Conservation (phyloP, 2,329 filamentous ascomycete genomes). For the Zopfia rhizophila region DNA sequence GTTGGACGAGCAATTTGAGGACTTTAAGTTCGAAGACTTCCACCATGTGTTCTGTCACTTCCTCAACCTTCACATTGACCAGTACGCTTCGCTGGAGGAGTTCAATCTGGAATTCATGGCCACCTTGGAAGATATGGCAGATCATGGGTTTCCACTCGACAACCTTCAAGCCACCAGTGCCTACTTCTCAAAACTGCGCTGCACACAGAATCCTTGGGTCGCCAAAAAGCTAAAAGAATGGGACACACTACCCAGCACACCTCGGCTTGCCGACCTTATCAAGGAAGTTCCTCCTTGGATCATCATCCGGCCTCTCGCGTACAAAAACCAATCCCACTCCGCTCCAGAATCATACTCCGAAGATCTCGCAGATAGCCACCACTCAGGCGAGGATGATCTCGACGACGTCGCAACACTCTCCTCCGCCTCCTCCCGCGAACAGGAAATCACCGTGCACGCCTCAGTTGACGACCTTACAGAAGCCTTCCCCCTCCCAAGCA, state of each 20-base stretch:
- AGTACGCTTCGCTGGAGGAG: constrained; percentile 41
- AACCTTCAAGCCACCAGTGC: constrained; percentile 50
- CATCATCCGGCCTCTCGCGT: constrained; percentile 38
- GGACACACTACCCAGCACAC: constrained; percentile 32
- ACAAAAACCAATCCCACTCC: constrained; percentile 23
- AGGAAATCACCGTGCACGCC: constrained; percentile 43
- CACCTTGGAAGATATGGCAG: constrained; percentile 45
- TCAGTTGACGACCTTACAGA: constrained; percentile 35
- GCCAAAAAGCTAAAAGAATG: constrained; percentile 44
- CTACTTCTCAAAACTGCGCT: constrained; percentile 51
- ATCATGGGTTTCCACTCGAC: constrained; percentile 45
- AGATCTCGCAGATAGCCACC: constrained; percentile 4
- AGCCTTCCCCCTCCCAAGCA: constrained; percentile 22
- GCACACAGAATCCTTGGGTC: constrained; percentile 51
- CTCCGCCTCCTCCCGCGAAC: constrained; percentile 32
- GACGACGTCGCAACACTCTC: constrained; percentile 26
- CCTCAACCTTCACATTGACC: constrained; percentile 49
- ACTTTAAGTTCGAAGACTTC: constrained; percentile 47
- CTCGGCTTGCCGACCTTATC: constrained; percentile 40
- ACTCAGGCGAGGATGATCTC: constrained; percentile 10
- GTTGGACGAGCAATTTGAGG: constrained; percentile 39
- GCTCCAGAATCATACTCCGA: constrained; percentile 25
- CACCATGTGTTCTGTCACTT: constrained; percentile 52
- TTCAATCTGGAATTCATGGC: constrained; percentile 48
- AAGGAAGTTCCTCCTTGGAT: constrained; percentile 45